A percentile compares a stretch with the other conserved stretches of the same genome.
phyloP scores from a whole-genome alignment of 1,284 basidiomycete species.

The Grifola frondosa region DNA sequence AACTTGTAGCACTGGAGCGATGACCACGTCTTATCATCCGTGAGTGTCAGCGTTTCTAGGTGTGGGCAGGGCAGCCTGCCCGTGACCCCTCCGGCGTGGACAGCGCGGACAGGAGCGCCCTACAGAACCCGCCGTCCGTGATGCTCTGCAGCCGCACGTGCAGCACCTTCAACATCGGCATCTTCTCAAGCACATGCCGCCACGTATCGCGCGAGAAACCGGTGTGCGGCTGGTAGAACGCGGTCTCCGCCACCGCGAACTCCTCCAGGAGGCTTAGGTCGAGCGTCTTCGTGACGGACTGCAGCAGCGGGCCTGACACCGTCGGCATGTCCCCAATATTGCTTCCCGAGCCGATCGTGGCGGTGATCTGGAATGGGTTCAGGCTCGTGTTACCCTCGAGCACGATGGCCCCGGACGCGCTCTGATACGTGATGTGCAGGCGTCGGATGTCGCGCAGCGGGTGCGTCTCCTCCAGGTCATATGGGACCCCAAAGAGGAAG shows the following conservation, averaged over 20 bases:
- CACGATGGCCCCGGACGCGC: conserved; percentile 30
- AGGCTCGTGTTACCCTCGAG: conserved; percentile 22
- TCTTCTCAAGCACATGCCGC: conserved; percentile 26
- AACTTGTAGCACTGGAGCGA: conserved; percentile 30
- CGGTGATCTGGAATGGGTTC: conserved; percentile 28
- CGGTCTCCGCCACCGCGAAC: conserved; percentile 29
- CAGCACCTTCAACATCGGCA: conserved; percentile 28
- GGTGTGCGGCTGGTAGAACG: conserved; percentile 25
- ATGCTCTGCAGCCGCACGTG: conserved; percentile 27
- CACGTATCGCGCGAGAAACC: conserved; percentile 27
- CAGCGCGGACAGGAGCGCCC: conserved; percentile 29
- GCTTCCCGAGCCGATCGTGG: conserved; percentile 19
- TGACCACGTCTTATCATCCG: conserved; percentile 33
- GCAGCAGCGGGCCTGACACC: conserved; percentile 27
- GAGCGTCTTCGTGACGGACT: conserved; percentile 25
- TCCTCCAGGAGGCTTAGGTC: conserved; percentile 29
- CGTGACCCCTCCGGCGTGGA: conserved; percentile 20
- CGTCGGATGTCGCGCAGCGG: conserved; percentile 27
- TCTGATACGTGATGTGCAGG: conserved; percentile 26
- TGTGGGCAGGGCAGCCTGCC: conserved; percentile 25
- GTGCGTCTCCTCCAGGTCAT: conserved; percentile 21
- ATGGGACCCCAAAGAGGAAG: conserved; percentile 30
- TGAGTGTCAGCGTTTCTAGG: conserved; percentile 27
- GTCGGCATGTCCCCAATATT: conserved; percentile 32
- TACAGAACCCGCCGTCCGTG: conserved; percentile 30